These are phyloP conservation scores for Poa annua DNA, from an alignment of 176 grass and related monocot genomes.

Conservation along the genomic window DNA sequence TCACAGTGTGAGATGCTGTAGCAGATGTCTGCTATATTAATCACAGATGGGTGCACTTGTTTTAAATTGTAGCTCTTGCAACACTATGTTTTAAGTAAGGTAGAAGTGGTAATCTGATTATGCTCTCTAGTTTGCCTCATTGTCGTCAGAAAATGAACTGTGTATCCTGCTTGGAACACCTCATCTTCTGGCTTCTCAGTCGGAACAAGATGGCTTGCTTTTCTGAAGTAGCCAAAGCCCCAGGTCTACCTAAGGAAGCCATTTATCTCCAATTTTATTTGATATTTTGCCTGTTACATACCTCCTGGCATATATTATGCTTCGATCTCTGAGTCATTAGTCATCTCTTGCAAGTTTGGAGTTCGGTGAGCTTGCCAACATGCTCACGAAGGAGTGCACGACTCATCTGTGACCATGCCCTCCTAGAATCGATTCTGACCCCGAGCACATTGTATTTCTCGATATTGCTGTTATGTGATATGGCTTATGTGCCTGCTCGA, in stretches of 20 bases:
- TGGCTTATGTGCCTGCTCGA: neutral
- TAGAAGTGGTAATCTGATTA: neutral
- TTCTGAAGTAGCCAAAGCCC: neutral
- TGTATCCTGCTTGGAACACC: neutral
- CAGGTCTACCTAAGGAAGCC: neutral
- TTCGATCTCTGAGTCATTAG: neutral
- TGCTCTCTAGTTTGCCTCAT: neutral
- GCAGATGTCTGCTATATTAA: neutral
- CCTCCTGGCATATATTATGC: neutral
- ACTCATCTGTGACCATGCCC: neutral
- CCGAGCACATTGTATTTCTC: neutral
- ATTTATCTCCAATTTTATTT: neutral
- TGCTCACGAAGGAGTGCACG: neutral
- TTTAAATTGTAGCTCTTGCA: neutral
- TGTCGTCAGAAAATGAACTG: neutral
- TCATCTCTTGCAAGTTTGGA: neutral
- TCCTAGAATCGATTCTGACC: neutral
- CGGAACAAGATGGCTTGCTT: neutral
- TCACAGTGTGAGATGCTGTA: constrained; percentile 70
- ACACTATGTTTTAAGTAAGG: neutral
- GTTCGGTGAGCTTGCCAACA: neutral
- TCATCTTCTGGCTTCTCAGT: neutral
- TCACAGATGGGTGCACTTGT: neutral
- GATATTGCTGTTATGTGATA: neutral
- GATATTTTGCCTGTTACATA: neutral